Conservation (phyloP, 2,329 filamentous ascomycete genomes). For the Botryotinia convoluta region DNA sequence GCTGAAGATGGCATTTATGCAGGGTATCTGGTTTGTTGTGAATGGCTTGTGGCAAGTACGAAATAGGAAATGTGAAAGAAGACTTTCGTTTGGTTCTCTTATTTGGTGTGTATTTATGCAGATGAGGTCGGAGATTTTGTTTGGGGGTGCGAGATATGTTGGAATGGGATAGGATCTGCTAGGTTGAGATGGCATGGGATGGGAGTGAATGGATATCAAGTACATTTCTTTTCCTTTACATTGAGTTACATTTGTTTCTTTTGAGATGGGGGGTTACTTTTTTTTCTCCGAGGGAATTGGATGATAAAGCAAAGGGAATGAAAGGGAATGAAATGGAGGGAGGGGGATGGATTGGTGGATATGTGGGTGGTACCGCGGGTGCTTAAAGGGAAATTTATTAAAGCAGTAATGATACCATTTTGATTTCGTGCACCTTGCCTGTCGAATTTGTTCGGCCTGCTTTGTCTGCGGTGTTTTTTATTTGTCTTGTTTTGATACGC, state of each 20-base stretch:
- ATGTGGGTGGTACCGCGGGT: neutral
- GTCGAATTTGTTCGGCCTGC: neutral
- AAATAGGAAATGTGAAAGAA: neutral
- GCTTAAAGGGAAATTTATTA: neutral
- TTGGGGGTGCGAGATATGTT: neutral
- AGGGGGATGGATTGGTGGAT: neutral
- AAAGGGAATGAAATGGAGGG: neutral
- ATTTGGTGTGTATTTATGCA: neutral
- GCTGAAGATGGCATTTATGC: neutral
- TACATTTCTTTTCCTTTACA: conserved; percentile 1
- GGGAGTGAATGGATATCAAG: neutral
- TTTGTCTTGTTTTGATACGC: neutral
- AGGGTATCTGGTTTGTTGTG: neutral
- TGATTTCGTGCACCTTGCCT: neutral
- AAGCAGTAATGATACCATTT: conserved; percentile 19
- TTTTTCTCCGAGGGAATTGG: neutral
- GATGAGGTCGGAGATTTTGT: neutral
- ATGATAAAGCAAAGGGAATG: neutral
- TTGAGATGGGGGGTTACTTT: neutral
- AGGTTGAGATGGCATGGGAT: neutral
- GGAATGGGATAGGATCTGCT: neutral
- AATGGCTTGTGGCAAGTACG: neutral
- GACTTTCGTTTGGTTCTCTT: neutral
- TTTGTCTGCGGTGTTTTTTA: neutral
- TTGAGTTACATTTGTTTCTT: neutral